Evolutionary conservation across 306 rosid genomes (phyloP), one percentile per base, ranked within the genome.

Genomic region (Fragaria ananassa): DNA sequence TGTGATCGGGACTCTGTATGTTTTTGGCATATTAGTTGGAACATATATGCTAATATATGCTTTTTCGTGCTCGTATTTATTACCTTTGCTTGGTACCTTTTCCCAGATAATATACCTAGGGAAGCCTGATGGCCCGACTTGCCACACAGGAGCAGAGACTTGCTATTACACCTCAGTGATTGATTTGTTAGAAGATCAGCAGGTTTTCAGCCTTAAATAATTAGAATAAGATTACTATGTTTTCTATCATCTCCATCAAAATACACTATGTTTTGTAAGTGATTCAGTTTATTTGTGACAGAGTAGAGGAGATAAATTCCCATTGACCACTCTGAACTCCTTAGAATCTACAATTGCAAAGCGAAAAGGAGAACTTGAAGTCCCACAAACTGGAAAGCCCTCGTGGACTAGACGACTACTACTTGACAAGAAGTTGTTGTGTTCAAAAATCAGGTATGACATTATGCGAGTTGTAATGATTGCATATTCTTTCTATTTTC

Each of bases 1-100:
- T 95, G 96, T 82, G 97, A 95, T 80, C 84, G 86, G 77, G 98
- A 92, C 84, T 95, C 97, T 4, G 97, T 95, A 87, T 63, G 97
- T 70, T 53, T 72, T 65, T 82, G 39, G 72, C 12, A 23, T 29
- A 63, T 18, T 46, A 5, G 8, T 49, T n/a, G 44, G 34, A 61
- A 76, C 50, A 39, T 14, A 31, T 70, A 35, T 42, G 53, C 46
- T 23, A 63, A 11, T 53, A 6, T 10, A 15, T 53, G 12, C 67
- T 35, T 69, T 69, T 27, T 63, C 14, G 5, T 31, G 57, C 68
- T 44, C 31, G 31, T 23, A 58, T n/a, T 49, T 35, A 37, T 65
- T 47, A 23, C 69, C 68, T 77, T 76, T 31, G 76, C 64, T 42
- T 68, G 14, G 17, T 75, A 71, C 51, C 72, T 21, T 79, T 76